Conservation (phyloP, 495 filamentous ascomycete genomes). For the Staphylotrichum longicolle region DNA sequence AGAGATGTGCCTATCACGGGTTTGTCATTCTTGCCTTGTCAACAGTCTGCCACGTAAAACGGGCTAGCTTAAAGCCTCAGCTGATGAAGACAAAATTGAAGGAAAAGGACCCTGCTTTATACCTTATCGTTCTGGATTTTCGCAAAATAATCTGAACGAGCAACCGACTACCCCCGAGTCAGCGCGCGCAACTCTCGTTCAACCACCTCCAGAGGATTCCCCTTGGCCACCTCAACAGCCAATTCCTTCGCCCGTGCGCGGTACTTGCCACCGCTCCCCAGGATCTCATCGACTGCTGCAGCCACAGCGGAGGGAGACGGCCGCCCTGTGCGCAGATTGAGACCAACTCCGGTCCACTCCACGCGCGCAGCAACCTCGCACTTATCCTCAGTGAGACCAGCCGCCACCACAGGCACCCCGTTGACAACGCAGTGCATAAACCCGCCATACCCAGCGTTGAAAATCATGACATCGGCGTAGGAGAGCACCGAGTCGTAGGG, state of each 20-base stretch:
- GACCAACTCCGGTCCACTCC: slow-evolving; percentile 36
- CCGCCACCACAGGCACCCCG: slow-evolving; percentile 36
- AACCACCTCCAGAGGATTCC: slow-evolving; percentile 29
- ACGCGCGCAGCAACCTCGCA: slow-evolving; percentile 30
- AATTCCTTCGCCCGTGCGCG: slow-evolving; percentile 29
- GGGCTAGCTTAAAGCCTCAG: background rate
- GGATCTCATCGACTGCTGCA: slow-evolving; percentile 32
- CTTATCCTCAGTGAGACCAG: slow-evolving; percentile 38
- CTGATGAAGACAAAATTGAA: no score
- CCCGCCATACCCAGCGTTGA: slow-evolving; percentile 38
- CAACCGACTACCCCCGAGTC: slow-evolving; percentile 1
- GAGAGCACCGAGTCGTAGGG: slow-evolving; percentile 38
- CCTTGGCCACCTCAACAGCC: slow-evolving; percentile 23
- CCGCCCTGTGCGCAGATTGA: slow-evolving; percentile 33
- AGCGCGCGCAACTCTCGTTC: slow-evolving; percentile 26
- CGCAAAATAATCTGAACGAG: no score
- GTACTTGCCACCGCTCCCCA: slow-evolving; percentile 28
- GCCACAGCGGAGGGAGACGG: slow-evolving; percentile 30
- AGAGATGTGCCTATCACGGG: no score
- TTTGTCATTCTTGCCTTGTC: no score
- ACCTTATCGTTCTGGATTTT: no score
- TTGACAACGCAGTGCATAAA: slow-evolving; percentile 35
- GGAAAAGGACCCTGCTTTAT: no score
- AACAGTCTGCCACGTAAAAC: no score
- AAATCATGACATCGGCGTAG: slow-evolving; percentile 35